Evolutionary conservation across 306 rosid species (phyloP).

Genomic region (Cyclanthera cordifolia): DNA sequence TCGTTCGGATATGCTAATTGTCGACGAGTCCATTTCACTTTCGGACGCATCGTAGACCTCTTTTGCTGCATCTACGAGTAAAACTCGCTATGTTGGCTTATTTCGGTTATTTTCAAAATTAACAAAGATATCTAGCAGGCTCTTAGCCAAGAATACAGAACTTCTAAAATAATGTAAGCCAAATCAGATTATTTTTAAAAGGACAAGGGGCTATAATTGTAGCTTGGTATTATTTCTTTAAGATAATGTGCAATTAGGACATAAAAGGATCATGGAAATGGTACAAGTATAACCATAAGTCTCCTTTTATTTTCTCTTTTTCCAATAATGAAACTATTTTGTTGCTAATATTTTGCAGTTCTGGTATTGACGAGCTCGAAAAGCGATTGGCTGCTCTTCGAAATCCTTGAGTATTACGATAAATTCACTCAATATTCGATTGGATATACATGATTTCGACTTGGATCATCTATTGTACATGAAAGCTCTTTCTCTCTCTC

Average conservation of each 20-base stretch:
- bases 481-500: conserved; percentile 11
- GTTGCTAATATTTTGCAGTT: conserved; percentile 34
- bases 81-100: background rate
- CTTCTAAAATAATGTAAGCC: background rate
- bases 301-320: background rate
- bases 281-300: no score
- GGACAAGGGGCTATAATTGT: no score
- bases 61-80: background rate
- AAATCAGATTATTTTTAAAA: no score
- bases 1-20: no score
- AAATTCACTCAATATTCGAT: background rate
- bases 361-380: conserved; percentile 67
- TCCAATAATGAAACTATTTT: background rate
- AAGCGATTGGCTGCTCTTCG: conserved; percentile 85
- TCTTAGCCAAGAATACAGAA: background rate
- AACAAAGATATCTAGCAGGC: background rate
- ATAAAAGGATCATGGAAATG: no score
- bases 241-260: background rate
- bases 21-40: no score
- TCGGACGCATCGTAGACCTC: background rate
- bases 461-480: conserved; percentile 2
- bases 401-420: conserved; percentile 37
- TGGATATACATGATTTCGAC: conserved; percentile 4
- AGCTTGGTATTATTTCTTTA: no score
- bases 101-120: background rate